These are phyloP conservation scores for Cymbopogon flexuosus DNA, from an alignment of 202 grass and related monocot species.

Conservation along the genomic window DNA sequence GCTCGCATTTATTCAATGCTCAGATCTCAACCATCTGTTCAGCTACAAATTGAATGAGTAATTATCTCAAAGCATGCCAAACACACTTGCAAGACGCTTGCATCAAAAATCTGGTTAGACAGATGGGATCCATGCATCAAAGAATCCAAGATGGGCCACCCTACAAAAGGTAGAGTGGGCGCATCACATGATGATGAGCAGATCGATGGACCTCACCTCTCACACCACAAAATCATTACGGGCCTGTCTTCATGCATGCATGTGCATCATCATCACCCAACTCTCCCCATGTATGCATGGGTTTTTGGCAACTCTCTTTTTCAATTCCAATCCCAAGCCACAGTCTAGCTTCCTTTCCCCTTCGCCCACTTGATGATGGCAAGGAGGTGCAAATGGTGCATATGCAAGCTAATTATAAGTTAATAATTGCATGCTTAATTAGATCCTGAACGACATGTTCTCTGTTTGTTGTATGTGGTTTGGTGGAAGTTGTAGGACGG, in stretches of 20 bases:
- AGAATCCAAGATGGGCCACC: slow-evolving; percentile 36
- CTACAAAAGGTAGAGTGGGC: slow-evolving; percentile 54
- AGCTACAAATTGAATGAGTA: background rate
- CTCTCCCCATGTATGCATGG: background rate
- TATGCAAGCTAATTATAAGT: background rate
- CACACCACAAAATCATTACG: slow-evolving; percentile 31
- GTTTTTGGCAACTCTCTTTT: slow-evolving; percentile 24
- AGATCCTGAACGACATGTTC: background rate
- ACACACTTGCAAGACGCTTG: background rate
- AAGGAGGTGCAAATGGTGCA: background rate
- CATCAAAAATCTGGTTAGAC: slow-evolving; percentile 19
- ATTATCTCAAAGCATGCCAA: background rate
- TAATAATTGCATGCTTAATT: background rate
- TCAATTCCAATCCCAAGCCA: background rate
- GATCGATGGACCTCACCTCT: slow-evolving; percentile 35
- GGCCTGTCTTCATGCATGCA: slow-evolving; percentile 37
- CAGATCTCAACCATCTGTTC: background rate
- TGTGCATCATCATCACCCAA: slow-evolving; percentile 36
- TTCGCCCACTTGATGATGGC: background rate
- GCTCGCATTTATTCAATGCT: background rate
- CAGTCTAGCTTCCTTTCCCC: too few relatives aligned
- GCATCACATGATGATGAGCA: slow-evolving; percentile 38
- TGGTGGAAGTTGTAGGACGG: background rate
- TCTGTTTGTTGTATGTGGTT: background rate
- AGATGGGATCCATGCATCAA: slow-evolving; percentile 34